Percentiles rank a stretch among this genome's conserved stretches.
Conservation (phyloP, 768 basidiomycete species). For the Boletus vermiculosoides region DNA sequence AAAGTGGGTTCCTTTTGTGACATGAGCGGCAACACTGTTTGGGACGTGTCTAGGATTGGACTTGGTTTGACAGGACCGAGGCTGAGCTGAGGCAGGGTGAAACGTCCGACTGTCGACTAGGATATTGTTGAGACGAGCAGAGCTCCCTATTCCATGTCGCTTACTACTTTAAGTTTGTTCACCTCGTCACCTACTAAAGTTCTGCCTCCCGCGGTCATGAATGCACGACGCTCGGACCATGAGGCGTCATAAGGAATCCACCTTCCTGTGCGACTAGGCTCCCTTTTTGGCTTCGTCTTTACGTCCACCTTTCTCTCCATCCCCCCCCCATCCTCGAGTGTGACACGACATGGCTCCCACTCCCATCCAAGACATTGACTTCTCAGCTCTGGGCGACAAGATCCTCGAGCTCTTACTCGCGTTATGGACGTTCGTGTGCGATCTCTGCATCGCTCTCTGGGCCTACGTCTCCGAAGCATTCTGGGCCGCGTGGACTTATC, state of each 20-base stretch:
- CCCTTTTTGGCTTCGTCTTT: not conserved
- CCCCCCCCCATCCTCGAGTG: not conserved
- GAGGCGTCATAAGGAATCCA: not conserved
- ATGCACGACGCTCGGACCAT: not conserved
- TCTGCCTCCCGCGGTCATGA: not conserved
- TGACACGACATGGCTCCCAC: conserved; percentile 13
- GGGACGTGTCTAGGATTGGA: too few species aligned
- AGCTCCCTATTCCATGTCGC: too few species aligned
- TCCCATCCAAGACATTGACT: conserved; percentile 20
- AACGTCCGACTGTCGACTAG: not conserved
- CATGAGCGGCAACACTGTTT: conserved; percentile 7
- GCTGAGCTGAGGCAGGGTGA: not conserved
- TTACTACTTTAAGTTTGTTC: too few species aligned
- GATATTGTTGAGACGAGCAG: too few species aligned
- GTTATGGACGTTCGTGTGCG: conserved; percentile 5
- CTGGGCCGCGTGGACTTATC: conserved; percentile 17
- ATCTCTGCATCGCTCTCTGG: conserved; percentile 8
- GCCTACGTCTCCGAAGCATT: conserved; percentile 7
- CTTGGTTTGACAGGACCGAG: too few species aligned
- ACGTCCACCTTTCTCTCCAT: not conserved
- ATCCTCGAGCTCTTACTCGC: conserved; percentile 15
- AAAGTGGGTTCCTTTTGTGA: conserved; percentile 49
- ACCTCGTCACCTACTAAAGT: not conserved
- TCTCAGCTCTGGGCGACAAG: conserved; percentile 13
- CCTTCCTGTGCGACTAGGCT: not conserved